Conservation (phyloP, 495 filamentous ascomycete genomes). For the Pyrenula aspistea region DNA sequence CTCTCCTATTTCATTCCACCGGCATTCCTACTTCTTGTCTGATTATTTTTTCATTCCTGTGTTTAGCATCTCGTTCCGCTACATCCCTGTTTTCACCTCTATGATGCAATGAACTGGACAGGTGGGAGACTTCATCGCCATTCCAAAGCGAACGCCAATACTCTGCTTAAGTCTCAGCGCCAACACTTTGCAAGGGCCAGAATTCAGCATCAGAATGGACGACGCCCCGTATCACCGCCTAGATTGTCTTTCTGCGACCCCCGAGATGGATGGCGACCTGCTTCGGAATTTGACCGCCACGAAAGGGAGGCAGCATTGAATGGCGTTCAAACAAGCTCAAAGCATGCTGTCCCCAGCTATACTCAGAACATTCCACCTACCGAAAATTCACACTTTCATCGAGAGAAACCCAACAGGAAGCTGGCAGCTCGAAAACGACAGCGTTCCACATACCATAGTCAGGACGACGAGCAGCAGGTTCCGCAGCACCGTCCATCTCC, state of each 20-base stretch:
- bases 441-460: not conserved
- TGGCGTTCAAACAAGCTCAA: constrained; percentile 4
- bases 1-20: no score
- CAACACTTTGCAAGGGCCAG: constrained; percentile 16
- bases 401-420: not conserved
- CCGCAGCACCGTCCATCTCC: not conserved
- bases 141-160: constrained; percentile 14
- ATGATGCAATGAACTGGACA: constrained; percentile 29
- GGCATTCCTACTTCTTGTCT: no score
- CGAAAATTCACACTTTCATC: not conserved
- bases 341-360: not conserved
- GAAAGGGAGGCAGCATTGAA: constrained; percentile 1
- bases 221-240: constrained; percentile 8
- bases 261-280: constrained; percentile 2
- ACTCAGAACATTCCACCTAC: not conserved
- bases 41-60: not conserved
- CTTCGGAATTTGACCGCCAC: not conserved
- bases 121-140: constrained; percentile 30
- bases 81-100: not conserved
- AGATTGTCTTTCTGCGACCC: constrained; percentile 6
- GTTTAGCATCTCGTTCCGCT: not conserved
- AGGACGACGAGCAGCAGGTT: not conserved
- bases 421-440: constrained; percentile 5
- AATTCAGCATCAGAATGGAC: constrained; percentile 2
- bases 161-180: constrained; percentile 14